Conservation (phyloP, 371 early-diverging fungal species). For the Modicella reniformis region DNA sequence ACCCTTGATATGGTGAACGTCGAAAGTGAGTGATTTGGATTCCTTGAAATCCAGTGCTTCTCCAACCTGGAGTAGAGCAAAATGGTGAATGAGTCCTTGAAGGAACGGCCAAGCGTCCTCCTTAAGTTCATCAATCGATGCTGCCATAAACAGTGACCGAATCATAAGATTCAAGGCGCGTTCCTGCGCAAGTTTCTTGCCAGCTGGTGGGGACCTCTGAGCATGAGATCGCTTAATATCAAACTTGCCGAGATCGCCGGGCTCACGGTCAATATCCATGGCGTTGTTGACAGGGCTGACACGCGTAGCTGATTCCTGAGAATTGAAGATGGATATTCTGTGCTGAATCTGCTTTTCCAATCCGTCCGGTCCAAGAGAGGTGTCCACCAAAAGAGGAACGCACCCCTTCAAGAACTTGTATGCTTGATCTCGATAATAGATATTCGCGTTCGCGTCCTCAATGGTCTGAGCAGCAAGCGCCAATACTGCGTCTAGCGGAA, state of each 20-base stretch:
- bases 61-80: constrained; percentile 77
- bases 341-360: constrained; percentile 59
- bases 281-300: constrained; percentile 26
- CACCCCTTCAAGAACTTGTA: constrained; percentile 78
- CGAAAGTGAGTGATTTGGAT: constrained; percentile 50
- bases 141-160: constrained; percentile 73
- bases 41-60: constrained; percentile 73
- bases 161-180: constrained; percentile 71
- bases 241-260: constrained; percentile 42
- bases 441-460: constrained; percentile 61
- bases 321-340: constrained; percentile 47
- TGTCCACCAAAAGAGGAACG: constrained; percentile 76
- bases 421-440: constrained; percentile 71
- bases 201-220: constrained; percentile 28
- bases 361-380: constrained; percentile 68
- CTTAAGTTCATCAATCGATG: constrained; percentile 67
- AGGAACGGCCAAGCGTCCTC: constrained; percentile 77
- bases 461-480: constrained; percentile 68
- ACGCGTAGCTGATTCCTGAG: constrained; percentile 20
- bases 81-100: constrained; percentile 76
- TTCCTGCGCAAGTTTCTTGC: constrained; percentile 74
- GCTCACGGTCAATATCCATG: constrained; percentile 55
- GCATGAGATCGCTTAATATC: constrained; percentile 33
- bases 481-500: constrained; percentile 67
- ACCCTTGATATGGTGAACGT: constrained; percentile 51